Conservation (phyloP, 108 stramenopile genomes). For the Cylindrotheca closterium region DNA sequence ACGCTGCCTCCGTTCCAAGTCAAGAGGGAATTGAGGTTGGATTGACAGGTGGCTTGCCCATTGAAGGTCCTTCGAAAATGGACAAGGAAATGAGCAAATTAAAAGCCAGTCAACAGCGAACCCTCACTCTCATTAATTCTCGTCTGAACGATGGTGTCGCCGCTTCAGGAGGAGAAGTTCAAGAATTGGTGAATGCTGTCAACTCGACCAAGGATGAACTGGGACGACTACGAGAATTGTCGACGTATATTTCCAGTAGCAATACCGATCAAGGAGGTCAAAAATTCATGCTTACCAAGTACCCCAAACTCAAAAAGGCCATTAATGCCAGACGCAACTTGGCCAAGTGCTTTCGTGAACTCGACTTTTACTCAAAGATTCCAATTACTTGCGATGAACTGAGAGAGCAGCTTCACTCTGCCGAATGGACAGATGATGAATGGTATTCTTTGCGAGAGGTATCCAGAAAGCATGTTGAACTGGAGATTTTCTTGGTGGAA, state of each 20-base stretch:
- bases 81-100: constrained; percentile 86
- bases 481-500: constrained; percentile 86
- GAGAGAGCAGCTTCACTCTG: constrained; percentile 75
- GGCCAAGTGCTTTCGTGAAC: constrained; percentile 76
- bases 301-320: constrained; percentile 75
- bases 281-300: constrained; percentile 68
- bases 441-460: constrained; percentile 83
- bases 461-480: constrained; percentile 80
- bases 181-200: constrained; percentile 88
- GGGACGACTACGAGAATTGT: constrained; percentile 75
- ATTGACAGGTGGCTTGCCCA: constrained; percentile 51
- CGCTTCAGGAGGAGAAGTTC: constrained; percentile 80
- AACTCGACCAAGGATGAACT: constrained; percentile 78
- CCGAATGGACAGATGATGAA: constrained; percentile 84
- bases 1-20: constrained; percentile 13
- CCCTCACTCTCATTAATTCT: constrained; percentile 77
- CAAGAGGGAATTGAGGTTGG: constrained; percentile 78
- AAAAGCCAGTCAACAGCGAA: constrained; percentile 58
- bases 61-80: constrained; percentile 76
- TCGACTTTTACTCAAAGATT: constrained; percentile 86
- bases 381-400: constrained; percentile 84
- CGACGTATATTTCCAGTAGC: constrained; percentile 76
- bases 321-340: constrained; percentile 85
- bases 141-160: constrained; percentile 89
- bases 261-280: constrained; percentile 6